Evolutionary conservation across 2,329 filamentous ascomycete species (phyloP).

Genomic region (Colletotrichum chlorophyti): DNA sequence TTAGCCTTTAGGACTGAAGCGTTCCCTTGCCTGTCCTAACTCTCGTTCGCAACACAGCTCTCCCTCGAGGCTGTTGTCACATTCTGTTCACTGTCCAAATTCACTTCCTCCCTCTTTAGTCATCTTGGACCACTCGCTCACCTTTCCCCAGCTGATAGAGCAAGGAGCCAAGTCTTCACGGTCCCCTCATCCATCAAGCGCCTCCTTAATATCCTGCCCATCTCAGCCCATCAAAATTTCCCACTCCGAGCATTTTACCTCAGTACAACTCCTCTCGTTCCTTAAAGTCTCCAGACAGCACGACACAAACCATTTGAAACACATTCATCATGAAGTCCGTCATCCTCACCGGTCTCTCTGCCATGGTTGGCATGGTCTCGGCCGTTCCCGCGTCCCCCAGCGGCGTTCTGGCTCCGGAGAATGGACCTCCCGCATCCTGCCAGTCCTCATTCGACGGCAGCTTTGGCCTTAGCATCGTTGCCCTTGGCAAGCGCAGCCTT

Average conservation of each 20-base stretch:
- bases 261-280: neutral
- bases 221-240: no score
- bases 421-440: conserved; percentile 60
- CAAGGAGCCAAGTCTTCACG: neutral
- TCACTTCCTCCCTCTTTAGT: neutral
- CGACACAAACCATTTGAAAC: neutral
- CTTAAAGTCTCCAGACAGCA: no score
- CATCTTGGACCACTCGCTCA: no score
- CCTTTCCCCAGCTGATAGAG: neutral
- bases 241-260: no score
- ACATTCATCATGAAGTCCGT: conserved; percentile 3
- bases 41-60: neutral
- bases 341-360: conserved; percentile 36
- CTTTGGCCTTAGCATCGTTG: conserved; percentile 66
- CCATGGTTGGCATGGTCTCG: conserved; percentile 50
- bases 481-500: conserved; percentile 32
- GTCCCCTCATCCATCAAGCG: neutral
- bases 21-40: conserved; percentile 5
- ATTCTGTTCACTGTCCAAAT: conserved; percentile 3
- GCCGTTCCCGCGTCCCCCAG: conserved; percentile 50
- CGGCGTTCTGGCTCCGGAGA: conserved; percentile 54
- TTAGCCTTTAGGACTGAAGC: neutral
- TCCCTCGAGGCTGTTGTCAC: neutral
- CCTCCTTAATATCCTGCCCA: neutral
- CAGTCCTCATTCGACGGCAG: conserved; percentile 52